These are phyloP conservation scores for Diaporthe velutina DNA, from an alignment of 2,329 filamentous ascomycete species.

Conservation along the genomic window DNA sequence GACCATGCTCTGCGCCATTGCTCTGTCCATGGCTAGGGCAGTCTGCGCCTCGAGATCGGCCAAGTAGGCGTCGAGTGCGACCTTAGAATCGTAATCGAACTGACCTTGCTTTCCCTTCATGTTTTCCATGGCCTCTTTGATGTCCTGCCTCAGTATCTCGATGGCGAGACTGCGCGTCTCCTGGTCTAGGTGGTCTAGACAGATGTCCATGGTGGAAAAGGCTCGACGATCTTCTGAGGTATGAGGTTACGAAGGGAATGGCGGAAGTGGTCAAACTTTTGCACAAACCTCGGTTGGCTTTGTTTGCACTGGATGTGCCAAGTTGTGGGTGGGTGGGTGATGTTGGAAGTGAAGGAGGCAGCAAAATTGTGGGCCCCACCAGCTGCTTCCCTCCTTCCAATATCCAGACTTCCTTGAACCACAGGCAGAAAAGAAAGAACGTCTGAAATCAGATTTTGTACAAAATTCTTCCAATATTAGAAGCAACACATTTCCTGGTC, in stretches of 20 bases:
- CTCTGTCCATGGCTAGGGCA: neutral
- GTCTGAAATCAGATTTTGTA: neutral
- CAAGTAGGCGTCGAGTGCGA: neutral
- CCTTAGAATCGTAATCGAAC: neutral
- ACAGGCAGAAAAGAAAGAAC: too few relatives aligned
- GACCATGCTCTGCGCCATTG: constrained; percentile 9
- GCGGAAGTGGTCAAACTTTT: too few relatives aligned
- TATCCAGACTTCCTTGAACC: neutral
- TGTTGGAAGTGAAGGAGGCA: neutral
- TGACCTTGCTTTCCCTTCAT: neutral
- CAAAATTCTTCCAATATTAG: neutral
- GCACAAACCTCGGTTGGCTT: neutral
- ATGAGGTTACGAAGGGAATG: neutral
- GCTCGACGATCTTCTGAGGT: neutral
- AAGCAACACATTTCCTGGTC: neutral
- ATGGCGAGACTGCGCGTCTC: neutral
- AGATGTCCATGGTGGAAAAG: neutral
- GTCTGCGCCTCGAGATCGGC: neutral
- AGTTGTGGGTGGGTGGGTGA: neutral
- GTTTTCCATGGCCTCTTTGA: neutral
- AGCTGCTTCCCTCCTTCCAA: neutral
- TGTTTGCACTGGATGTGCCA: neutral
- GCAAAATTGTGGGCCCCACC: neutral
- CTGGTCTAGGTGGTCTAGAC: neutral
- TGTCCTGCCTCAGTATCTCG: neutral